Evolutionary conservation across 208 protist species (phyloP).

Genomic region (Phytomonas sp.): DNA sequence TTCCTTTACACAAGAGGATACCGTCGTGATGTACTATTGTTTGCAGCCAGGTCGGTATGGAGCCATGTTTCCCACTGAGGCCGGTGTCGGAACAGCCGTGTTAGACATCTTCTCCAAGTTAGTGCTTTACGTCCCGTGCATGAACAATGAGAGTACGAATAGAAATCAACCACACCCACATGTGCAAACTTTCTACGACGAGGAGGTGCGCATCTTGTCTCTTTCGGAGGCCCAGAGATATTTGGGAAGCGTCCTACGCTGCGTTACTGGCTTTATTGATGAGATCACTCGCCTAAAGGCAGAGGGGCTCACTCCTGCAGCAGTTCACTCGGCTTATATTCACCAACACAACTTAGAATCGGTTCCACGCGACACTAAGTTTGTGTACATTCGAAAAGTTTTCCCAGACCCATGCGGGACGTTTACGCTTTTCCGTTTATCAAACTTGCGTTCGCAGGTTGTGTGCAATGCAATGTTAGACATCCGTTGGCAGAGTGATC

Average conservation of each 20-base stretch:
- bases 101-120: conserved; percentile 76
- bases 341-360: conserved; percentile 53
- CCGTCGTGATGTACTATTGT: conserved; percentile 82
- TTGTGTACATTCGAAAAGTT: conserved; percentile 83
- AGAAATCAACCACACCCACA: conserved; percentile 80
- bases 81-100: conserved; percentile 71
- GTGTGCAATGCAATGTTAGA: conserved; percentile 77
- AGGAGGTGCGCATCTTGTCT: conserved; percentile 66
- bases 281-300: conserved; percentile 48
- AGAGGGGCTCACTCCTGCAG: conserved; percentile 67
- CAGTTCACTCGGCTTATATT: conserved; percentile 73
- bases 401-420: conserved; percentile 73
- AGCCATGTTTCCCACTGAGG: conserved; percentile 75
- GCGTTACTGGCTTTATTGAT: conserved; percentile 68
- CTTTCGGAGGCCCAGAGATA: conserved; percentile 65
- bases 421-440: conserved; percentile 80
- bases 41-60: conserved; percentile 82
- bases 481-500: conserved; percentile 87
- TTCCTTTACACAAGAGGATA: conserved; percentile 70
- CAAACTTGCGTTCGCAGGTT: conserved; percentile 82
- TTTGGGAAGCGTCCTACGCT: conserved; percentile 56
- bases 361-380: conserved; percentile 77
- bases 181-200: conserved; percentile 84
- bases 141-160: conserved; percentile 79
- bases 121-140: conserved; percentile 77